Conservation (phyloP, 768 basidiomycete species). For the Pleurotus tuber-regium region DNA sequence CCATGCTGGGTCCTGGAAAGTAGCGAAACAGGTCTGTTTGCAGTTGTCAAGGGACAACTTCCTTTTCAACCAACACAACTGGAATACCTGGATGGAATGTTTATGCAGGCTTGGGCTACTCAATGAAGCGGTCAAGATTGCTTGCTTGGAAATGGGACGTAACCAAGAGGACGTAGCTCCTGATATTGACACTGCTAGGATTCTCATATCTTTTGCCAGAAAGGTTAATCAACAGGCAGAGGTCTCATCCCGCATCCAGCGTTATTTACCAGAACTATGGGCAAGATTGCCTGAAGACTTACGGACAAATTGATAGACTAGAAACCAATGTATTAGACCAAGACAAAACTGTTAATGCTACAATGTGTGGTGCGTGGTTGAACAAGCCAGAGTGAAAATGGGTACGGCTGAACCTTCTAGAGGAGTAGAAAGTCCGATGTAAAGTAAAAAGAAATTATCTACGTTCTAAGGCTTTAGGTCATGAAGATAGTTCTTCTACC, state of each 20-base stretch:
- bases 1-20: constrained; percentile 45
- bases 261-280: constrained; percentile 39
- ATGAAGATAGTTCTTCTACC: constrained; percentile 70
- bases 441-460: too few relatives aligned
- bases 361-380: constrained; percentile 56
- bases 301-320: constrained; percentile 15
- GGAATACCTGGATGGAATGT: constrained; percentile 84
- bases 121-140: constrained; percentile 62
- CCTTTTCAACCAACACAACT: constrained; percentile 61
- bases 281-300: constrained; percentile 23
- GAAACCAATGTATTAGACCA: constrained; percentile 21
- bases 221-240: constrained; percentile 38
- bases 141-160: constrained; percentile 65
- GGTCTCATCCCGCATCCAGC: constrained; percentile 44
- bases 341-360: constrained; percentile 23
- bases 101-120: constrained; percentile 70
- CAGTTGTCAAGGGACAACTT: constrained; percentile 51
- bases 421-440: constrained; percentile 42
- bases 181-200: constrained; percentile 43
- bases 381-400: constrained; percentile 45
- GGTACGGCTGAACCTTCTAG: constrained; percentile 47
- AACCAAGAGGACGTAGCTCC: constrained; percentile 41
- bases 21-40: constrained; percentile 53
- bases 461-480: constrained; percentile 18
- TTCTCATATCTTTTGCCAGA: constrained; percentile 56